Base-by-base conservation (phyloP, 2,329 filamentous ascomycete species). In the Penicillium sp. region DNA sequence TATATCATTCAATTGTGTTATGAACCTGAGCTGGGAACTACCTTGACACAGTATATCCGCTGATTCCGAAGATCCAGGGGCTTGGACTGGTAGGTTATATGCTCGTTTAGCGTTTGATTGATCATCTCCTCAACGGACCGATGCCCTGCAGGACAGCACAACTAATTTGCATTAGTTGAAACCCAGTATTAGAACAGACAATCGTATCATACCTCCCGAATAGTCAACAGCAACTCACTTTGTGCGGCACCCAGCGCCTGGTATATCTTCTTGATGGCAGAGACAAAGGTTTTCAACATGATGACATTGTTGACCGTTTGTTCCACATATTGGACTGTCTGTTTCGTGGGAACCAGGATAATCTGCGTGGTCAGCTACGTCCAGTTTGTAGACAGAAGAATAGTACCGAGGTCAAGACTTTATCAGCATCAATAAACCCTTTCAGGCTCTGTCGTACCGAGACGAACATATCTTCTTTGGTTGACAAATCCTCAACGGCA, bases 1-100 rank as follows among this genome's bases (percentile, higher is more conserved):
- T 53, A 16, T 33, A 21, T 4, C 3, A 18, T 7, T 18, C 4
- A 8, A 17, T 27, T 23, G 7, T 15, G 7, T 17, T n/a, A n/a
- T n/a, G n/a, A 4, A 18, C 5, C 10, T 4, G 3, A 30, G n/a
- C 2, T 10, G n/a, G n/a, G n/a, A n/a, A n/a, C 28, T 57, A 82
- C 80, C 69, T 85, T 93, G 20, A 97, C 84, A 15, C 91, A 91
- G 68, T 94, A 96, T 1, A 85, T 87, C 48, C 91, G 77, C 60
- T 97, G 91, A 46, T 96, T 94, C 10, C 90, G 79, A 41, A 95
- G 73, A 47, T 96, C 91, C 4, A 97, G 74, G 0, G 93, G 84
- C 15, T 83, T 80, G 32, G 77, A 86, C 43, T 87, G 84, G 52
- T 86, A 94, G 0, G 76, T 78, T 0, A 89, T 86, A 59, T 95